These are phyloP conservation scores for Hysterium pulicare DNA, from an alignment of 2,329 filamentous ascomycete species.

Conservation along the genomic window DNA sequence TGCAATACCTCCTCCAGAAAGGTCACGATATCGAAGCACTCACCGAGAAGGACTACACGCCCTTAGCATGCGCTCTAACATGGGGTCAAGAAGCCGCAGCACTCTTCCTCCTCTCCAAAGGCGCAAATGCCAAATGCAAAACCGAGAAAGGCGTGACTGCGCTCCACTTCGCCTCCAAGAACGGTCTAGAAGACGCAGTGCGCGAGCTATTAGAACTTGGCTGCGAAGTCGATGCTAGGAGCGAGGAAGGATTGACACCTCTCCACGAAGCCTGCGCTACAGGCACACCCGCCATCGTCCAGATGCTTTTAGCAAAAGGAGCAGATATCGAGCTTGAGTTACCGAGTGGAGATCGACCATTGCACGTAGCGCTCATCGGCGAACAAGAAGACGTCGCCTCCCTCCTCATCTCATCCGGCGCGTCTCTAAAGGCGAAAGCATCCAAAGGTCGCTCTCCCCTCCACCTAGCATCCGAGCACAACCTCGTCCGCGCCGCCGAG, in stretches of 20 bases:
- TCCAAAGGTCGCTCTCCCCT: constrained; percentile 9
- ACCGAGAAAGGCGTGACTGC: constrained; percentile 1
- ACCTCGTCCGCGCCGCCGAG: constrained; percentile 1
- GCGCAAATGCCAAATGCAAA: constrained; percentile 8
- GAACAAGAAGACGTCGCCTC: constrained; percentile 8
- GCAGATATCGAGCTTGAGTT: constrained; percentile 13
- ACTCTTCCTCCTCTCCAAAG: constrained; percentile 10
- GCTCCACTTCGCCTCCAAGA: constrained; percentile 1
- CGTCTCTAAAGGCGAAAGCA: neutral
- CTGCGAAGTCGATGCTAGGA: neutral
- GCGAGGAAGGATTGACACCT: constrained; percentile 1
- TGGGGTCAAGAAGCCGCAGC: constrained; percentile 11
- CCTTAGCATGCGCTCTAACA: constrained; percentile 15
- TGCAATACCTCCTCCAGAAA: constrained; percentile 7
- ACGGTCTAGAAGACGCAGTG: neutral
- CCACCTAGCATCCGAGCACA: constrained; percentile 10
- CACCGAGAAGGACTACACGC: constrained; percentile 11
- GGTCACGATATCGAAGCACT: constrained; percentile 11
- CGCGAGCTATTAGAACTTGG: neutral
- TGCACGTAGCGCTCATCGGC: constrained; percentile 17
- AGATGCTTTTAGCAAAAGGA: constrained; percentile 15
- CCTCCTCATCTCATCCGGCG: constrained; percentile 9
- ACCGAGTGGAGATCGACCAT: constrained; percentile 9
- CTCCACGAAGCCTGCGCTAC: constrained; percentile 11
- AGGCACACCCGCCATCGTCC: constrained; percentile 8